Base-by-base conservation (phyloP, 2,329 filamentous ascomycete species). In the Fusarium veterinarium region DNA sequence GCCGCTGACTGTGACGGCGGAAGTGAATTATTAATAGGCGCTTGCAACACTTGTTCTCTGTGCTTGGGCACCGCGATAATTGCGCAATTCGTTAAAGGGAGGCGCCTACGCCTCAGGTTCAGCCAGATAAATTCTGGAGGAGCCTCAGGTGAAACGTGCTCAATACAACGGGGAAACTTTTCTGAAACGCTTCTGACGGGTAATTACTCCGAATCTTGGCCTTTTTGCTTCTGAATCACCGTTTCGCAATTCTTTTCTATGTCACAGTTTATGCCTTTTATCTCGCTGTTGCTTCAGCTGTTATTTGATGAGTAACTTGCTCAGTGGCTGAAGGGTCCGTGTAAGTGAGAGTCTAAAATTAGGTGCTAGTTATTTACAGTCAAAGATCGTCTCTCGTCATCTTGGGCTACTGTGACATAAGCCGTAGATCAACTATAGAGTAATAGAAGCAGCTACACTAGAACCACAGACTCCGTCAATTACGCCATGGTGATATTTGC, bases 11-110 rank as follows among this genome's bases (percentile, higher is more conserved):
- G 52, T 64, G 31, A 66, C 35, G 62, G 67, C 42, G 64, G 46
- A 40, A 48, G 51, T 51, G 51, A 71, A 76, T 77, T 77, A 77
- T 74, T 76, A 77, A 75, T 77, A 59, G 41, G 31, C 33, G 25
- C 37, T 20, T 44, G 20, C 28, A 28, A 17, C 49, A 52, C 49
- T 17, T 30, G 53, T 56, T 59, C n/a, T 53, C 51, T 51, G 30
- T 46, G 51, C 25, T 58, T 61, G 31, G 31, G 23, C 55, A 33
- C 71, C 65, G 71, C 69, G 71, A 77, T 72, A 72, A 77, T 77
- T 77, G 75, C 75, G 75, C 75, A 77, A 77, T 76, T 25, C 25
- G 25, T 25, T 74, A 60, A 63, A 56, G 63, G 66, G 66, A 59
- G 63, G 63, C 46, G 20, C 52, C 37, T 31, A 12, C 9, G 55